Evolutionary conservation across 208 protist genomes (phyloP).

Genomic region (Tritrichomonas musculus): DNA sequence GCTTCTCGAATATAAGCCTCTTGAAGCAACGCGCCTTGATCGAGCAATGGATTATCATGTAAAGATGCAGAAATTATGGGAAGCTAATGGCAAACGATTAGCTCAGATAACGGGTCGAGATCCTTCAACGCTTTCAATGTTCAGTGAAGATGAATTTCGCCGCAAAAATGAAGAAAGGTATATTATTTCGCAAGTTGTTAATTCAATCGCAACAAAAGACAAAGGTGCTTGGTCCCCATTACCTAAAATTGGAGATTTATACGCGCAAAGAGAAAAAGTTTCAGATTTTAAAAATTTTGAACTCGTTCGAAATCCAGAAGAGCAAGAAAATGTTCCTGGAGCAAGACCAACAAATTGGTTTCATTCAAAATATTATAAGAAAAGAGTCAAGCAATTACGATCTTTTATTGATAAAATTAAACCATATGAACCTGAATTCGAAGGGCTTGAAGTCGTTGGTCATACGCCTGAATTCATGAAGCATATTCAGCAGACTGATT

Average conservation of each 20-base stretch:
- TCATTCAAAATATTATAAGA: not conserved
- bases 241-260: not conserved
- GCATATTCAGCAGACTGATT: not conserved
- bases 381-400: not conserved
- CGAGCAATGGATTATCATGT: not conserved
- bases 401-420: constrained; percentile 6
- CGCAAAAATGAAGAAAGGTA: not conserved
- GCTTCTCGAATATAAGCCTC: not conserved
- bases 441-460: not conserved
- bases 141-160: not conserved
- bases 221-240: not conserved
- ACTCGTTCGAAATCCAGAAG: not conserved
- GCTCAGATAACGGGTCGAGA: not conserved
- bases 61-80: not conserved
- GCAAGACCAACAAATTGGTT: not conserved
- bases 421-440: not conserved
- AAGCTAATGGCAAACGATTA: not conserved
- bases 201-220: not conserved
- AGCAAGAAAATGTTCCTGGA: not conserved
- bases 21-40: not conserved
- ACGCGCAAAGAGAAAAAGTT: not conserved
- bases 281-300: not conserved
- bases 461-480: not conserved
- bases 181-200: constrained; percentile 1
- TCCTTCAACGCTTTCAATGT: not conserved